Conservation (phyloP, 768 basidiomycete species). For the Sistotremastrum niveocremeum region DNA sequence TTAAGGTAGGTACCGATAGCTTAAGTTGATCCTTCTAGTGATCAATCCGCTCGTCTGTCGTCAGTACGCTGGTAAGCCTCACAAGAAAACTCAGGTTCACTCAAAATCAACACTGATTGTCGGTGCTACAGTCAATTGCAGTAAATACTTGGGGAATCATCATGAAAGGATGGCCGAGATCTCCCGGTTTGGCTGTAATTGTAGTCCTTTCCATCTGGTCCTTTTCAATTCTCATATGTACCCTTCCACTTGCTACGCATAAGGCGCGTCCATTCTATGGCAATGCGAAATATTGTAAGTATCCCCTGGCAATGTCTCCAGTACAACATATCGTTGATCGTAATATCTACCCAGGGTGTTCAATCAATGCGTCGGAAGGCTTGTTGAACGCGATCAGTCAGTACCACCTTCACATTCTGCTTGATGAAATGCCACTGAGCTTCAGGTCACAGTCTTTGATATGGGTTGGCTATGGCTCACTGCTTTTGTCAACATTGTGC, state of each 20-base stretch:
- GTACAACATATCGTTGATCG: neutral
- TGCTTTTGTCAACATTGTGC: slow-evolving; percentile 25
- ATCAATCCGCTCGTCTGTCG: too few species aligned
- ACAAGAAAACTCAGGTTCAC: too few species aligned
- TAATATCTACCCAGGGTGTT: slow-evolving; percentile 32
- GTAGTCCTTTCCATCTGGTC: slow-evolving; percentile 27
- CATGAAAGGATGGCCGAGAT: slow-evolving; percentile 19
- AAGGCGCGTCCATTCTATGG: slow-evolving; percentile 9
- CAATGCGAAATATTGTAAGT: slow-evolving; percentile 22
- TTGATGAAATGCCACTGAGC: too few species aligned
- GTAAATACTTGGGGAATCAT: slow-evolving; percentile 26
- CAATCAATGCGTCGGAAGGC: slow-evolving; percentile 25
- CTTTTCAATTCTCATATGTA: slow-evolving; percentile 25
- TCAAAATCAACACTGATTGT: too few species aligned
- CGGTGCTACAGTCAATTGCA: slow-evolving; percentile 19
- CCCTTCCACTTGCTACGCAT: slow-evolving; percentile 23
- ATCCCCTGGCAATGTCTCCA: neutral
- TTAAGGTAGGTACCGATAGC: slow-evolving; percentile 17
- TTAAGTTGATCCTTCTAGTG: neutral
- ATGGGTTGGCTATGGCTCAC: slow-evolving; percentile 33
- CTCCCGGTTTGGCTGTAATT: slow-evolving; percentile 14
- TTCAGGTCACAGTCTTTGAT: too few species aligned
- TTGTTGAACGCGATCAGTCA: slow-evolving; percentile 27
- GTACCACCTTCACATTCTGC: too few species aligned
- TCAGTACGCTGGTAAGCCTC: too few species aligned